These are phyloP conservation scores for Candida glucosophila DNA, from an alignment of 1,139 yeast species.

Conservation along the genomic window DNA sequence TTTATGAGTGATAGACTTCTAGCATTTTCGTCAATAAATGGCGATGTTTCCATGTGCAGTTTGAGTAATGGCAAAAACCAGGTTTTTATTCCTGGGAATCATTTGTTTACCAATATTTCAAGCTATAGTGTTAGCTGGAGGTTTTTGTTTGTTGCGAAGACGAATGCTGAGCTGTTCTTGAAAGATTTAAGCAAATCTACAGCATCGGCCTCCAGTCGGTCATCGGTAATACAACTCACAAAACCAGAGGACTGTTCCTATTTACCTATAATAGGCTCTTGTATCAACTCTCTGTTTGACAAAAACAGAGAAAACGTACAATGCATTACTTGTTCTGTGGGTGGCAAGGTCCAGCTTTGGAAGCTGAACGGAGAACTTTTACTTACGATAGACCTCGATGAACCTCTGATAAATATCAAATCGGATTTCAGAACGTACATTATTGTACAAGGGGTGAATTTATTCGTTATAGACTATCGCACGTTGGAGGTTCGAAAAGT, in stretches of 20 bases:
- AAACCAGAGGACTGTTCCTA: constrained; percentile 8
- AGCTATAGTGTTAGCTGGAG: constrained; percentile 26
- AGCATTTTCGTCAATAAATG: constrained; percentile 23
- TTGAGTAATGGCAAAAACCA: constrained; percentile 34
- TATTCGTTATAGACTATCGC: constrained; percentile 16
- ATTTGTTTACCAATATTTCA: constrained; percentile 12
- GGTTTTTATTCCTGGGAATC: constrained; percentile 19
- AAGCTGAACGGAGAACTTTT: constrained; percentile 16
- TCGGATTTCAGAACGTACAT: constrained; percentile 24
- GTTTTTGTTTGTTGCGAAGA: constrained; percentile 22
- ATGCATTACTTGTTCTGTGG: constrained; percentile 17
- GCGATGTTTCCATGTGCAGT: constrained; percentile 30
- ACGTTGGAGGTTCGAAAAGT: constrained; percentile 8
- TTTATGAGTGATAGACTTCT: constrained; percentile 31
- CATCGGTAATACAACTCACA: constrained; percentile 12
- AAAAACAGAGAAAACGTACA: constrained; percentile 18
- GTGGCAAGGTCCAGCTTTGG: constrained; percentile 22
- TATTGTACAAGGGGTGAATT: constrained; percentile 13
- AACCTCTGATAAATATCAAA: constrained; percentile 14
- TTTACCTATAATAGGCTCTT: constrained; percentile 14
- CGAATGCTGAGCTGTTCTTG: constrained; percentile 20
- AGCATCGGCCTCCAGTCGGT: constrained; percentile 17
- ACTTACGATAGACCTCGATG: constrained; percentile 10
- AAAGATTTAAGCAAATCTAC: constrained; percentile 27
- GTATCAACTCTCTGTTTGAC: constrained; percentile 15